phyloP scores from a whole-genome alignment of 2,329 filamentous ascomycete genomes.

The Colletotrichum higginsianum region DNA sequence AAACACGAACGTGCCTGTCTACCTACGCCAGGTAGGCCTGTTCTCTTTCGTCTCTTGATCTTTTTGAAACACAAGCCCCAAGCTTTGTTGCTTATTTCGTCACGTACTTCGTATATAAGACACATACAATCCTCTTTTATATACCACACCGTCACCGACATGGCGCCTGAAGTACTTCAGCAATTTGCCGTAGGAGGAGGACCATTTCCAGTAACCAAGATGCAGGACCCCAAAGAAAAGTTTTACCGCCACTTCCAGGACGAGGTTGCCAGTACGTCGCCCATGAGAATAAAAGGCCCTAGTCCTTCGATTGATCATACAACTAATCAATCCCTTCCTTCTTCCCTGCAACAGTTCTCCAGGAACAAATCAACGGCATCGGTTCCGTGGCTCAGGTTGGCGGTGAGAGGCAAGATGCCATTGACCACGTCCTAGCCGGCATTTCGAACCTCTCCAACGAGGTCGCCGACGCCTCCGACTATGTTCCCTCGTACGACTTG shows the following conservation, averaged over 20 bases:
- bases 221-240: conserved; percentile 76
- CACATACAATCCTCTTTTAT: conserved; percentile 5
- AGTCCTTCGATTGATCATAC: neutral
- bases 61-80: conserved; percentile 28
- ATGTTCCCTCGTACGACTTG: conserved; percentile 91
- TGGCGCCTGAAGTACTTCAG: conserved; percentile 44
- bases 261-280: conserved; percentile 75
- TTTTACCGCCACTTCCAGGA: conserved; percentile 90
- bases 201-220: conserved; percentile 47
- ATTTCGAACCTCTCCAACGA: conserved; percentile 87
- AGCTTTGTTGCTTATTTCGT: conserved; percentile 10
- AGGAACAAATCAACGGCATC: conserved; percentile 52
- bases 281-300: neutral
- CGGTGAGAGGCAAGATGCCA: conserved; percentile 84
- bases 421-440: conserved; percentile 83
- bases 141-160: conserved; percentile 10
- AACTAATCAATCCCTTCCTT: neutral
- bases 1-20: neutral
- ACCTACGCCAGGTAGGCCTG: conserved; percentile 27
- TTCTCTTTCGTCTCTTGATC: neutral
- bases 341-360: conserved; percentile 70
- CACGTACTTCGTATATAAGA: neutral
- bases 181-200: conserved; percentile 33
- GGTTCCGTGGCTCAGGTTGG: conserved; percentile 70
- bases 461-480: conserved; percentile 86